Conservation (phyloP, 345 rosid genomes). For the Hibiscus trionum region DNA sequence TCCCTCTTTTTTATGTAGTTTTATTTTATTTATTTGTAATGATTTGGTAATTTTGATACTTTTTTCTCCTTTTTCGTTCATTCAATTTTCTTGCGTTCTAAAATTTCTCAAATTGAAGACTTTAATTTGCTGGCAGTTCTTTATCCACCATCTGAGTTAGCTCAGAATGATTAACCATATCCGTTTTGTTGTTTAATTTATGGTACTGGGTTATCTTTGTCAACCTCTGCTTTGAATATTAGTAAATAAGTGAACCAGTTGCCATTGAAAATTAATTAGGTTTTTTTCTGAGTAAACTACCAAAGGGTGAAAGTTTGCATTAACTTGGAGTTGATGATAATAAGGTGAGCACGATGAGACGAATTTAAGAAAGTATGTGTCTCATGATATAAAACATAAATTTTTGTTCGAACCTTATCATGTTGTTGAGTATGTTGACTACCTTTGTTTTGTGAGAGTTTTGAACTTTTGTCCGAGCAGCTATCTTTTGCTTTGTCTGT, state of each 20-base stretch:
- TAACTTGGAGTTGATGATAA: neutral
- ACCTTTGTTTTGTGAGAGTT: neutral
- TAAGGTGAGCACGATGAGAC: no score
- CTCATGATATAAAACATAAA: neutral
- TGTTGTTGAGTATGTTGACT: neutral
- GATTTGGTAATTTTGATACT: neutral
- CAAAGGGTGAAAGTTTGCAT: neutral
- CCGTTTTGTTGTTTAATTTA: neutral
- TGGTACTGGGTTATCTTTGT: neutral
- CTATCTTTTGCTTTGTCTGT: neutral
- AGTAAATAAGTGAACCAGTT: neutral
- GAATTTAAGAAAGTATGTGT: neutral
- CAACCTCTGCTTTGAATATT: neutral
- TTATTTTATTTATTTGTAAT: neutral
- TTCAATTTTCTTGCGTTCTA: neutral
- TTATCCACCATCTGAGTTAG: neutral
- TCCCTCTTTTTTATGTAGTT: neutral
- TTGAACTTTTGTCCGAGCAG: neutral
- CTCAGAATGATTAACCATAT: neutral
- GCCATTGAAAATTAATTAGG: neutral
- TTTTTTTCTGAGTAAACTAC: neutral
- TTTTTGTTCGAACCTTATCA: neutral
- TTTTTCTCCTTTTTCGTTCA: neutral
- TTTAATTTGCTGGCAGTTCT: neutral
- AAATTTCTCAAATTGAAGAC: neutral